Conservation (phyloP, 2,329 filamentous ascomycete genomes). For the Sphaerostilbella broomeana region DNA sequence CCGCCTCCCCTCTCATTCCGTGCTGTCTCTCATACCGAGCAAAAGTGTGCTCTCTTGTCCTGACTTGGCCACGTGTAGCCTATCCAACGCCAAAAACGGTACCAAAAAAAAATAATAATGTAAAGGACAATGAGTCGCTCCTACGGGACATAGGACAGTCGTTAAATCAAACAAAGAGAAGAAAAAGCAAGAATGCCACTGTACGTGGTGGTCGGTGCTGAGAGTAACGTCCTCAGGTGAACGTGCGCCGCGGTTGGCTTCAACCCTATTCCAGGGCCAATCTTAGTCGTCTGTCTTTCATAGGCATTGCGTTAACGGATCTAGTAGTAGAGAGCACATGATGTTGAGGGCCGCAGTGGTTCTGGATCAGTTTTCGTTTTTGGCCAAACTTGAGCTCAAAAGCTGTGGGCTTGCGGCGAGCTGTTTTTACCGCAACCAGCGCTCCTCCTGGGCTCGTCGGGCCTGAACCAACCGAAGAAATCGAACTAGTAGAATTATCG, state of each 20-base stretch:
- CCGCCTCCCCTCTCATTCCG: not conserved
- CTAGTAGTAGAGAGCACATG: not conserved
- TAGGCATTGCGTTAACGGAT: constrained; percentile 1
- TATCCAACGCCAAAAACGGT: constrained; percentile 21
- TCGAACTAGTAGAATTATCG: too few species aligned
- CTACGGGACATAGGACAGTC: too few species aligned
- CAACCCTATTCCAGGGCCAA: constrained; percentile 16
- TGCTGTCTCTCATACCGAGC: not conserved
- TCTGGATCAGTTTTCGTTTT: not conserved
- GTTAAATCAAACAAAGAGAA: not conserved
- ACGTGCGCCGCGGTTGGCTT: constrained; percentile 9
- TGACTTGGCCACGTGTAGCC: constrained; percentile 9
- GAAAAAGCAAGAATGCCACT: not conserved
- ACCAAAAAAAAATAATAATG: not conserved
- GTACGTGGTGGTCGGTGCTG: not conserved
- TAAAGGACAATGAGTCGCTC: not conserved
- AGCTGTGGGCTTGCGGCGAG: constrained; percentile 1
- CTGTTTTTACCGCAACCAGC: too few species aligned
- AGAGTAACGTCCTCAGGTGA: not conserved
- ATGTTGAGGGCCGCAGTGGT: not conserved
- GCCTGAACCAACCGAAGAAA: too few species aligned
- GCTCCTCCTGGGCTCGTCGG: too few species aligned
- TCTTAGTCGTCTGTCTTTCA: constrained; percentile 7
- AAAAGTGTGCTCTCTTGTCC: constrained; percentile 5
- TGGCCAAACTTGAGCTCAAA: constrained; percentile 8